Evolutionary conservation across 2,329 filamentous ascomycete genomes (phyloP).

Genomic region (Xylariaceae sp.): DNA sequence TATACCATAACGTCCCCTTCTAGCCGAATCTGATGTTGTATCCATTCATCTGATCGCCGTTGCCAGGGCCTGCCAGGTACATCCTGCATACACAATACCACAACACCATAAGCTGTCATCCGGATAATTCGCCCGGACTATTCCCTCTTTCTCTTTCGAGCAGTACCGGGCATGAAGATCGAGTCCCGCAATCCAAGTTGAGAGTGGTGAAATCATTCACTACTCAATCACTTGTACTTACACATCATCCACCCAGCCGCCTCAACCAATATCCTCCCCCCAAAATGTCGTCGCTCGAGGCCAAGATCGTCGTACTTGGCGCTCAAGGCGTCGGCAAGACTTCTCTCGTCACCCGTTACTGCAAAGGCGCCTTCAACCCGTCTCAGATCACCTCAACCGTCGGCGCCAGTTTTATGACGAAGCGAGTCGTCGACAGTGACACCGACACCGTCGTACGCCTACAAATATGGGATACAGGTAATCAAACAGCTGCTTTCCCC

Average conservation of each 20-base stretch:
- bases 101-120: slow-evolving; percentile 6
- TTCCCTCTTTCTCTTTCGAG: slow-evolving; percentile 7
- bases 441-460: slow-evolving; percentile 85
- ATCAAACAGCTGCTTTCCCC: slow-evolving; percentile 12
- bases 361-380: slow-evolving; percentile 71
- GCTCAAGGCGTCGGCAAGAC: slow-evolving; percentile 81
- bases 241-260: slow-evolving; percentile 1
- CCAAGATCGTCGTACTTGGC: slow-evolving; percentile 81
- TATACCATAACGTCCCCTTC: background rate
- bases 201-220: slow-evolving; percentile 18
- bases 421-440: slow-evolving; percentile 79
- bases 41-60: background rate
- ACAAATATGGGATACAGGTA: slow-evolving; percentile 93
- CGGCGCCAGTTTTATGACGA: slow-evolving; percentile 78
- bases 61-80: background rate
- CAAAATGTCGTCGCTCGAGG: slow-evolving; percentile 67
- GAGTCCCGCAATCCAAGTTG: slow-evolving; percentile 18
- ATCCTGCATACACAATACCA: slow-evolving; percentile 1
- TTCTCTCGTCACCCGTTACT: slow-evolving; percentile 74
- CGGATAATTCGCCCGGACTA: slow-evolving; percentile 2
- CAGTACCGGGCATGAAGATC: slow-evolving; percentile 26
- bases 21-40: background rate
- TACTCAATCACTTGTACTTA: background rate
- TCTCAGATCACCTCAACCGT: slow-evolving; percentile 70
- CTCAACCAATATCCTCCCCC: background rate